Conservation (phyloP, 2,329 filamentous ascomycete genomes). For the Trichoderma arundinaceum region DNA sequence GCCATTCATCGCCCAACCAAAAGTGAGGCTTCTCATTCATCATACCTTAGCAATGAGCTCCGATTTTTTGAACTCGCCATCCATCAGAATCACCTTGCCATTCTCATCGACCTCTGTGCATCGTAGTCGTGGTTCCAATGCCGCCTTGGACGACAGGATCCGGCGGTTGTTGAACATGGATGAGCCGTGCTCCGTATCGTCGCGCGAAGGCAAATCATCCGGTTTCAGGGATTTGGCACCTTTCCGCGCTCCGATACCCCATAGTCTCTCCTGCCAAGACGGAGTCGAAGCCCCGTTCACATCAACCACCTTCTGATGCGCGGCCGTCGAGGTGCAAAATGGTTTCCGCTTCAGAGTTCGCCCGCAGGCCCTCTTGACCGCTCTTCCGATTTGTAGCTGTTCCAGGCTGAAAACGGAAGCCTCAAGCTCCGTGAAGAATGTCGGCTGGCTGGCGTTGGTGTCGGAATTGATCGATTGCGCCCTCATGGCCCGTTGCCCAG, state of each 20-base stretch:
- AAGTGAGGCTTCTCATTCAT: no score
- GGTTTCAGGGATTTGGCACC: conserved; percentile 54
- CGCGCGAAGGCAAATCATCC: conserved; percentile 63
- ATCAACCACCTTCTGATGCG: conserved; percentile 36
- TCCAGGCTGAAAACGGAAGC: conserved; percentile 42
- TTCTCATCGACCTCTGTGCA: conserved; percentile 96
- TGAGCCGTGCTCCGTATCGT: conserved; percentile 62
- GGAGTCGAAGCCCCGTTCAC: conserved; percentile 36
- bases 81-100: conserved; percentile 89
- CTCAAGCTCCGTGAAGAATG: conserved; percentile 34
- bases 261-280: conserved; percentile 58
- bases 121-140: conserved; percentile 81
- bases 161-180: conserved; percentile 72
- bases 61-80: conserved; percentile 96
- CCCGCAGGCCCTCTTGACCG: conserved; percentile 27
- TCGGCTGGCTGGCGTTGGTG: neutral
- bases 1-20: neutral
- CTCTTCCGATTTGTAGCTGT: conserved; percentile 34
- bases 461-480: conserved; percentile 31
- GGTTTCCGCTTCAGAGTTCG: conserved; percentile 29
- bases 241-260: conserved; percentile 49
- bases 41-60: conserved; percentile 90
- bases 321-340: conserved; percentile 41
- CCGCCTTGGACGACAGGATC: conserved; percentile 74
- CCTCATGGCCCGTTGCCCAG: conserved; percentile 18